Conservation (phyloP, 2,329 filamentous ascomycete genomes). For the Neonectria sp. region DNA sequence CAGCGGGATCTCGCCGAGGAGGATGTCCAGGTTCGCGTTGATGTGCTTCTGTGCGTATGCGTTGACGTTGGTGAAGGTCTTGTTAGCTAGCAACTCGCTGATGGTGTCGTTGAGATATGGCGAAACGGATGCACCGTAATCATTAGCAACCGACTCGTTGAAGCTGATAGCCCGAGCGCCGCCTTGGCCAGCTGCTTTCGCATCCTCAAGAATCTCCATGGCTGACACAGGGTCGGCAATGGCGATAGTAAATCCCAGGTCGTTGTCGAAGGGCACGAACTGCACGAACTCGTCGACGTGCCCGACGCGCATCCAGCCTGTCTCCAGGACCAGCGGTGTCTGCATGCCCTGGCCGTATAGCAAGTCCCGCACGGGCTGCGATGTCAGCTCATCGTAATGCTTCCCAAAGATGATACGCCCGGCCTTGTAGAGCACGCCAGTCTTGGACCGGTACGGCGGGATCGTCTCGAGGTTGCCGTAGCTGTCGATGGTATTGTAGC, state of each 20-base stretch:
- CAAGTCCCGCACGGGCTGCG: conserved; percentile 1
- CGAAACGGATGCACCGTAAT: too few species aligned
- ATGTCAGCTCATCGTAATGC: too few species aligned
- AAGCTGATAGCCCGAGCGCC: too few species aligned
- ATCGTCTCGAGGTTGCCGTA: conserved; percentile 57
- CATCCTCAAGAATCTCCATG: conserved; percentile 43
- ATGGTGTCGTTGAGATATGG: too few species aligned
- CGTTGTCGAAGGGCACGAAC: conserved; percentile 45
- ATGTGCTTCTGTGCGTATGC: too few species aligned
- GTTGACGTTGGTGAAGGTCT: too few species aligned
- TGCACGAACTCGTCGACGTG: conserved; percentile 50
- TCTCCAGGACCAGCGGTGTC: conserved; percentile 51
- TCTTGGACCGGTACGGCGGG: conserved; percentile 49
- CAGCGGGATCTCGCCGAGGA: too few species aligned
- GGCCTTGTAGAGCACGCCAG: conserved; percentile 40
- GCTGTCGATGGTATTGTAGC: not conserved
- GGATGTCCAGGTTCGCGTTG: too few species aligned
- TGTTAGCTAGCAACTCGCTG: too few species aligned
- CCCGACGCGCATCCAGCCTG: conserved; percentile 44
- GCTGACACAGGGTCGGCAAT: conserved; percentile 43
- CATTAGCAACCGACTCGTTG: too few species aligned
- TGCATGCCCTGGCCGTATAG: conserved; percentile 52
- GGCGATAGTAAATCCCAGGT: conserved; percentile 46
- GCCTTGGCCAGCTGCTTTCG: conserved; percentile 10
- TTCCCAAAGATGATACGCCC: conserved; percentile 43